phyloP scores from a whole-genome alignment of 164 flowering plant species.

The Euptelea pleiosperma region DNA sequence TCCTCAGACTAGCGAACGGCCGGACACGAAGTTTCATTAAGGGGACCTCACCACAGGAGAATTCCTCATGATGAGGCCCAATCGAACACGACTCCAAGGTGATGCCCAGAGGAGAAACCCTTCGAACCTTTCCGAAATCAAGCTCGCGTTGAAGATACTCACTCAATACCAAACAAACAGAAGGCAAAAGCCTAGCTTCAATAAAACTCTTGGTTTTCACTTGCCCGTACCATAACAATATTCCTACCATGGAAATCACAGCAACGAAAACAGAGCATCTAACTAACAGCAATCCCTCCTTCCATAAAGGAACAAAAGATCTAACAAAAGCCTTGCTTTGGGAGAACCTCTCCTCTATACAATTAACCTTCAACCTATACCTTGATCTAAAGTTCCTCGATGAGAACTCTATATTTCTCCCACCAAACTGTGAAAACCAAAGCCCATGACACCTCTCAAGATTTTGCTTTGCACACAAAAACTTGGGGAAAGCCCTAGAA shows the following conservation, averaged over 20 bases:
- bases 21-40: conserved; percentile 65
- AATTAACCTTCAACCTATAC: conserved; percentile 43
- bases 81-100: conserved; percentile 80
- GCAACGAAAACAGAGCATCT: conserved; percentile 73
- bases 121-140: conserved; percentile 69
- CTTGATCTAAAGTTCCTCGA: conserved; percentile 36
- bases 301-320: conserved; percentile 64
- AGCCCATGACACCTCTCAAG: conserved; percentile 33
- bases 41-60: conserved; percentile 85
- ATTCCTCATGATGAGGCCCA: conserved; percentile 82
- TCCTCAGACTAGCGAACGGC: conserved; percentile 83
- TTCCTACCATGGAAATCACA: conserved; percentile 73
- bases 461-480: conserved; percentile 35
- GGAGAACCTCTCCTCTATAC: conserved; percentile 51
- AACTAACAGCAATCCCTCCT: conserved; percentile 69
- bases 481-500: conserved; percentile 26
- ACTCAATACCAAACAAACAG: conserved; percentile 72
- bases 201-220: conserved; percentile 55
- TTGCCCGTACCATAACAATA: conserved; percentile 82
- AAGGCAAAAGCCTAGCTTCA: conserved; percentile 78
- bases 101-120: conserved; percentile 80
- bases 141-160: conserved; percentile 81
- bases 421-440: conserved; percentile 51
- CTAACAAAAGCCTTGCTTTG: conserved; percentile 51
- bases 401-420: conserved; percentile 41